Evolutionary conservation across 805 yeast genomes (phyloP).

Genomic region (Nakazawaea ishiwadae): DNA sequence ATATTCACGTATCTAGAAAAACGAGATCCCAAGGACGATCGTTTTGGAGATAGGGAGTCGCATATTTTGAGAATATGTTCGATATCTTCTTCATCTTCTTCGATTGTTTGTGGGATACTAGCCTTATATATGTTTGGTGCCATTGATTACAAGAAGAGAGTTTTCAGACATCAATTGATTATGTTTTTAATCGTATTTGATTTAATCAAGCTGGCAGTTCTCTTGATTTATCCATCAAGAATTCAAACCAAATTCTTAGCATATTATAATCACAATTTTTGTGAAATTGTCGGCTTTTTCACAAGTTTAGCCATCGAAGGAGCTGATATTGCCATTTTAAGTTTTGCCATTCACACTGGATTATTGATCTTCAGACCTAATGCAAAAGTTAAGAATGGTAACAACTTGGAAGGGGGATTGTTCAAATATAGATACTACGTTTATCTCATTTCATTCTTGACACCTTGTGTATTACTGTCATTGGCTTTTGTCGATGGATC

Average conservation of each 20-base stretch:
- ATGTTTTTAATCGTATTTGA: constrained; percentile 67
- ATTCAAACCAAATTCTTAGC: constrained; percentile 38
- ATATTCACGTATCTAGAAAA: too few species aligned
- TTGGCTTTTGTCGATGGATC: constrained; percentile 57
- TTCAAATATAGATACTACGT: constrained; percentile 53
- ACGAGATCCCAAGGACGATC: constrained; percentile 1
- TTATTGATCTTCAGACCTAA: constrained; percentile 64
- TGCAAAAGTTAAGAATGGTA: constrained; percentile 21
- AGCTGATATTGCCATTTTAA: constrained; percentile 76
- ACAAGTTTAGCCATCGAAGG: constrained; percentile 81
- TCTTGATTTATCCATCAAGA: constrained; percentile 65
- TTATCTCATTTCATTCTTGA: constrained; percentile 49
- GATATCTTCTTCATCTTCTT: constrained; percentile 42
- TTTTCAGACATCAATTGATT: constrained; percentile 69
- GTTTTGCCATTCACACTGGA: constrained; percentile 81
- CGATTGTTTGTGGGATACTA: constrained; percentile 48
- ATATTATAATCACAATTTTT: constrained; percentile 45
- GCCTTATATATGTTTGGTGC: constrained; percentile 58
- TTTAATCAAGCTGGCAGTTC: constrained; percentile 63
- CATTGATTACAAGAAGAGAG: constrained; percentile 57
- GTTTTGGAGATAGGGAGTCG: constrained; percentile 7
- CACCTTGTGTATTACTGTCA: constrained; percentile 67
- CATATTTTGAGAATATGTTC: constrained; percentile 32
- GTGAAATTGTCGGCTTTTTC: constrained; percentile 72
- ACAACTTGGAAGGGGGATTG: constrained; percentile 67